Evolutionary conservation across 2,329 filamentous ascomycete species (phyloP), one percentile per base, ranked within the genome.

Genomic region (Pseudogymnoascus sp.): DNA sequence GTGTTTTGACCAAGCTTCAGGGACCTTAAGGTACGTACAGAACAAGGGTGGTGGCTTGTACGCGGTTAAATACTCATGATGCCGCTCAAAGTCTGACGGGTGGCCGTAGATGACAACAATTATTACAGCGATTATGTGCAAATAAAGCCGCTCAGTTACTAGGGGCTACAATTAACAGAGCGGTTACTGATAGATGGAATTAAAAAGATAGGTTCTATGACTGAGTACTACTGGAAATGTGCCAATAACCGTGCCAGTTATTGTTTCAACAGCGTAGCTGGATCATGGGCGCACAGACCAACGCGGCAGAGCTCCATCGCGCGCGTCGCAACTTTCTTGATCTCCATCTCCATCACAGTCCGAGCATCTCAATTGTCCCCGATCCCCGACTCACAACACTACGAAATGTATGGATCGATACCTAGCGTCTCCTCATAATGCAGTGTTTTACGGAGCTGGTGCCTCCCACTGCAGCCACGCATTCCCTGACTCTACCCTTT

Each of bases 391-490:
- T 45, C 41, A 26, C 21, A 19, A 35, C 49, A 33, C 29, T 26
- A 55, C 49, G 26, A 55, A 33, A 55, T 55, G 49, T 19, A 55
- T 55, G 29, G 49, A 21, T 55, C 19, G 31, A 33, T 33, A 33
- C 31, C 8, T 33, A 2, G 29, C 10, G 29, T 21, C 29, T 45
- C 45, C 55, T 61, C 65, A 74, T 68, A 71, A 97, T 97, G 93
- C 93, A 97, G 84, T 96, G 91, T 81, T 97, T 97, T 78, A 92
- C 91, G 72, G 94, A 99, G 82, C 82, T 99, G 74, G 87, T 91
- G 75, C 90, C 93, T 79, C 92, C 94, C 62, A 95, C 92, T 74
- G 92, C 92, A 74, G 92, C 97, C 77, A 92, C 91, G 71, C 89
- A 96, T 78, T 91, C 92, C 67, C 78, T 97, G 71, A 83, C 81